Evolutionary conservation across 2,329 filamentous ascomycete genomes (phyloP).

Genomic region (Pseudocercospora vitis): DNA sequence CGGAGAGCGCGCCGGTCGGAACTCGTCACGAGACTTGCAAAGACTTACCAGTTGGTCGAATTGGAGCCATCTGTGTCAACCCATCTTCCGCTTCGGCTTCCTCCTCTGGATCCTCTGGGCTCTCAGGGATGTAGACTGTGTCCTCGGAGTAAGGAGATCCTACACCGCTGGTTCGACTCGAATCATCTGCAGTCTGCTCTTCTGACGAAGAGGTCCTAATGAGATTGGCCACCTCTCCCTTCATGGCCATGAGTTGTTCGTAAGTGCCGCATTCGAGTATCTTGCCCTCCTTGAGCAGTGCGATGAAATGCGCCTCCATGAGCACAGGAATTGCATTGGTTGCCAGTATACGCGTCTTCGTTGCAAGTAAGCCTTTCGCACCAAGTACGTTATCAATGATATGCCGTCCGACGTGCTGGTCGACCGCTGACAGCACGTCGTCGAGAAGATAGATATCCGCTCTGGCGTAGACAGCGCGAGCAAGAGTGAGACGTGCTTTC

Average conservation of each 20-base stretch:
- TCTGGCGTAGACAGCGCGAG: constrained; percentile 90
- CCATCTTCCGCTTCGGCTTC: constrained; percentile 67
- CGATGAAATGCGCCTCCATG: constrained; percentile 84
- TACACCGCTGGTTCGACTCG: constrained; percentile 21
- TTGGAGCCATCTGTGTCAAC: constrained; percentile 72
- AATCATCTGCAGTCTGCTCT: constrained; percentile 34
- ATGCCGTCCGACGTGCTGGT: constrained; percentile 93
- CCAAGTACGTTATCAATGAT: constrained; percentile 94
- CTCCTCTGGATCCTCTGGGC: constrained; percentile 51
- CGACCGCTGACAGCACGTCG: constrained; percentile 93
- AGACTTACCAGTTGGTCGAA: constrained; percentile 52
- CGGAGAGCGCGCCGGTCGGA: neutral
- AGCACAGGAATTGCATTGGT: constrained; percentile 94
- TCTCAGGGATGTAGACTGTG: constrained; percentile 51
- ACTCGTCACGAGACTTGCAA: constrained; percentile 32
- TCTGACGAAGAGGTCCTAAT: constrained; percentile 71
- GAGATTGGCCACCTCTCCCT: constrained; percentile 81
- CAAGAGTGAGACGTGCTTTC: constrained; percentile 88
- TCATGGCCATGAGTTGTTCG: constrained; percentile 87
- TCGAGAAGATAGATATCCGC: constrained; percentile 96
- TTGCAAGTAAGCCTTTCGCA: constrained; percentile 72
- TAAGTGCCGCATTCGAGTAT: constrained; percentile 89
- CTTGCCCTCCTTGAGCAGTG: constrained; percentile 76
- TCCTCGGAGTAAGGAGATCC: constrained; percentile 27
- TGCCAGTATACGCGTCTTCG: constrained; percentile 88